Evolutionary conservation across 1,139 yeast genomes (phyloP).

Genomic region (Candida sanyaensis): DNA sequence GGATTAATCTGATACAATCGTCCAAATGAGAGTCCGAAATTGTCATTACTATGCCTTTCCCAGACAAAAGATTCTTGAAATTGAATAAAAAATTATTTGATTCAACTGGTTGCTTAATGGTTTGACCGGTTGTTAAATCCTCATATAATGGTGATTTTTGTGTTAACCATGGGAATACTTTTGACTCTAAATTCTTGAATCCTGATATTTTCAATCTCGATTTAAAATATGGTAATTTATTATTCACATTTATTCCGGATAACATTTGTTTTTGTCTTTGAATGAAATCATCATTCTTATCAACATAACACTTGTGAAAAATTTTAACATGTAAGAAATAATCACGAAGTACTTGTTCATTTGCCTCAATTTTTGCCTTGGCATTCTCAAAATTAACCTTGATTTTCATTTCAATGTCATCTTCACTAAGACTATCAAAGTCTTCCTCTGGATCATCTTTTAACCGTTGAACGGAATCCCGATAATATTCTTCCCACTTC

Average conservation of each 20-base stretch:
- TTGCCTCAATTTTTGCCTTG: conserved; percentile 14
- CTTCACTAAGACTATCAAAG: conserved; percentile 4
- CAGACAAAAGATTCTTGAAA: conserved; percentile 23
- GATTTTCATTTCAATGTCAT: conserved; percentile 9
- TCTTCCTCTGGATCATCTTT: conserved; percentile 8
- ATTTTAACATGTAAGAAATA: conserved; percentile 43
- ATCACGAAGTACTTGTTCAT: conserved; percentile 39
- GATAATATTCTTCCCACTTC: conserved; percentile 16
- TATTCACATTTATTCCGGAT: background rate
- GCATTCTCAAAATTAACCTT: conserved; percentile 5
- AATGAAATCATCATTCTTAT: conserved; percentile 8
- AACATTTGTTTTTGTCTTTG: conserved; percentile 1
- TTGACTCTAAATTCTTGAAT: conserved; percentile 13
- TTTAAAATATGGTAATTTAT: background rate
- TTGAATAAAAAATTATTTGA: conserved; percentile 19
- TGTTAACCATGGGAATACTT: conserved; percentile 29
- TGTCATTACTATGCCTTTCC: conserved; percentile 40
- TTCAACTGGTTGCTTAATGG: conserved; percentile 4
- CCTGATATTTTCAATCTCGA: background rate
- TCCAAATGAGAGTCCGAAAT: conserved; percentile 29
- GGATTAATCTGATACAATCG: conserved; percentile 27
- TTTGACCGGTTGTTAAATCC: conserved; percentile 5
- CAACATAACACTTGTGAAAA: conserved; percentile 43
- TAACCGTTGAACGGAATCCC: conserved; percentile 9
- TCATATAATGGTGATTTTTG: conserved; percentile 24